Conservation (phyloP, 164 flowering plant genomes). For the Stephania cephalantha region DNA sequence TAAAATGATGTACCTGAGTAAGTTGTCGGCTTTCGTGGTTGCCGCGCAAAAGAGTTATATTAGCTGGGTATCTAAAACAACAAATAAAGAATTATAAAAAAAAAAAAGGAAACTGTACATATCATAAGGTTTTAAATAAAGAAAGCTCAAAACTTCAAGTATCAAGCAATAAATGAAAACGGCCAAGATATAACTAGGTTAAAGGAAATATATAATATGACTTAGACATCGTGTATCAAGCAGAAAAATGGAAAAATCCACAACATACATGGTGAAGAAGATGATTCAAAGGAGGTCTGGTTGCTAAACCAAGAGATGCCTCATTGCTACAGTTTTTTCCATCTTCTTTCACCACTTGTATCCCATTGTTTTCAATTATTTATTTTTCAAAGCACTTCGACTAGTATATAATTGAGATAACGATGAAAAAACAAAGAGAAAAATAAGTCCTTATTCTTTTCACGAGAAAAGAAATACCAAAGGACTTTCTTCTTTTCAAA, state of each 20-base stretch:
- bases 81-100: neutral
- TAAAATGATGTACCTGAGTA: constrained; percentile 60
- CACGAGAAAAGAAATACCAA: too few species aligned
- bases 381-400: too few species aligned
- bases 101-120: neutral
- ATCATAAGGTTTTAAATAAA: neutral
- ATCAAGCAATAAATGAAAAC: neutral
- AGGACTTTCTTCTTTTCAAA: too few species aligned
- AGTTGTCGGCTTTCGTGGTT: constrained; percentile 98
- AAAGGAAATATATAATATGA: too few species aligned
- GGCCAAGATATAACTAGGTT: too few species aligned
- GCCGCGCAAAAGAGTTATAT: constrained; percentile 95
- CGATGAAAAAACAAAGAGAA: too few species aligned
- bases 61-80: constrained; percentile 74
- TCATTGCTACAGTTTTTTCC: too few species aligned
- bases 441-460: too few species aligned
- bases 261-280: neutral
- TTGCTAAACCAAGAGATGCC: neutral
- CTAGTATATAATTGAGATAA: too few species aligned
- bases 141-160: neutral
- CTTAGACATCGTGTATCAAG: neutral
- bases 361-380: too few species aligned
- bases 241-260: neutral
- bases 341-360: too few species aligned
- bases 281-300: neutral